Evolutionary conservation across 2,329 filamentous ascomycete genomes (phyloP).

Genomic region (Torrubiella hemipterigena): DNA sequence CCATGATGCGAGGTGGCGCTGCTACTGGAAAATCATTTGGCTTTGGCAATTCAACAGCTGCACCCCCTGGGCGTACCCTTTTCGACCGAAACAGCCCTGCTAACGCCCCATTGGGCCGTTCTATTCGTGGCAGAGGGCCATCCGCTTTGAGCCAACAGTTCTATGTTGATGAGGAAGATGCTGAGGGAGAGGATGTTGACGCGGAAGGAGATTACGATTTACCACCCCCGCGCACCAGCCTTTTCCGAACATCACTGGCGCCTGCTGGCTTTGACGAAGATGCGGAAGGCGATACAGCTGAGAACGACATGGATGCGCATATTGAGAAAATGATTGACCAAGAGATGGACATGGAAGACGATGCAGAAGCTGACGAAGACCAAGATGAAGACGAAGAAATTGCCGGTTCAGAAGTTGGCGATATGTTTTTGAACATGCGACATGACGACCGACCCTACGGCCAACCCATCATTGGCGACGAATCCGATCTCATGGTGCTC

Average conservation of each 20-base stretch:
- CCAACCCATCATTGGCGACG: slow-evolving; percentile 27
- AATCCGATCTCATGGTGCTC: slow-evolving; percentile 42
- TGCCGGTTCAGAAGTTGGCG: slow-evolving; percentile 26
- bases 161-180: slow-evolving; percentile 19
- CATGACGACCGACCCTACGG: slow-evolving; percentile 26
- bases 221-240: slow-evolving; percentile 16
- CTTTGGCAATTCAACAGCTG: slow-evolving; percentile 20
- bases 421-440: slow-evolving; percentile 38
- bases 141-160: slow-evolving; percentile 38
- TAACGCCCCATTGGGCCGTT: slow-evolving; percentile 34
- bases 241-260: slow-evolving; percentile 17
- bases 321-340: slow-evolving; percentile 18
- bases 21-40: slow-evolving; percentile 22
- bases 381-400: slow-evolving; percentile 20
- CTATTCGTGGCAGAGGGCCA: slow-evolving; percentile 33
- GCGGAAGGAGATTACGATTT: slow-evolving; percentile 22
- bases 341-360: slow-evolving; percentile 23
- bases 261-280: slow-evolving; percentile 16
- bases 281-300: slow-evolving; percentile 22
- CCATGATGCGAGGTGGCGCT: slow-evolving; percentile 32
- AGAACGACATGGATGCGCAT: slow-evolving; percentile 22
- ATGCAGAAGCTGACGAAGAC: slow-evolving; percentile 26
- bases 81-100: slow-evolving; percentile 23
- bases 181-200: slow-evolving; percentile 18
- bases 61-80: slow-evolving; percentile 20